phyloP scores from a whole-genome alignment of 768 basidiomycete species.

The Amanita exitialis region DNA sequence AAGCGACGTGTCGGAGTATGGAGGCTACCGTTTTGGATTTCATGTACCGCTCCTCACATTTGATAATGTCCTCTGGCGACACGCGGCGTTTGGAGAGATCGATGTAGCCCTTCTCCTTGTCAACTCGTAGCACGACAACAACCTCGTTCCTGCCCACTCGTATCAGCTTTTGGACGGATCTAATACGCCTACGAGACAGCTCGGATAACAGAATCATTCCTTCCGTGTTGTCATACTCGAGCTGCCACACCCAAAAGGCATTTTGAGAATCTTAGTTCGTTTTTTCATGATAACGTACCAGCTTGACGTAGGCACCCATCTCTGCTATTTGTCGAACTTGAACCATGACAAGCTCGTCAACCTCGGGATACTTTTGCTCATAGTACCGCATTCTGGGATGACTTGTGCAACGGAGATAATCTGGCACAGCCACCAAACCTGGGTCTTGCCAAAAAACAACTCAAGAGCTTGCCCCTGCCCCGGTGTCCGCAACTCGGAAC shows the following conservation, averaged over 20 bases:
- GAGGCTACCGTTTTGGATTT: slow-evolving; percentile 95
- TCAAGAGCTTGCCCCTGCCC: too few species aligned
- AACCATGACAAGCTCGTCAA: slow-evolving; percentile 99
- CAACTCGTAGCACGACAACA: slow-evolving; percentile 94
- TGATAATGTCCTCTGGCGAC: slow-evolving; percentile 95
- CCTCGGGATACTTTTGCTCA: slow-evolving; percentile 88
- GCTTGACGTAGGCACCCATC: slow-evolving; percentile 99
- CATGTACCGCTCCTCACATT: slow-evolving; percentile 97
- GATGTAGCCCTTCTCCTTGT: slow-evolving; percentile 99
- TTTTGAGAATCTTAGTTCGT: not conserved
- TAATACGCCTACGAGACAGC: slow-evolving; percentile 89
- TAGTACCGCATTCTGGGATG: slow-evolving; percentile 78
- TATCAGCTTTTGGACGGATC: slow-evolving; percentile 97
- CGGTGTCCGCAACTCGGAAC: not conserved
- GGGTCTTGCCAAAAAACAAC: too few species aligned
- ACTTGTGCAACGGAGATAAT: too few species aligned
- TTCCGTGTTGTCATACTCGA: slow-evolving; percentile 98
- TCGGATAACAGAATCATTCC: slow-evolving; percentile 99
- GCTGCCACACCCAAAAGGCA: slow-evolving; percentile 33
- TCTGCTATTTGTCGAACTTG: slow-evolving; percentile 98
- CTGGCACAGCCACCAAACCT: slow-evolving; percentile 1
- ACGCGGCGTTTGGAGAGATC: slow-evolving; percentile 98
- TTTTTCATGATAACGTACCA: slow-evolving; percentile 52
- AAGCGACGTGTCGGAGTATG: slow-evolving; percentile 85
- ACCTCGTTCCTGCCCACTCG: slow-evolving; percentile 97